Base-by-base conservation (phyloP, 2,329 filamentous ascomycete genomes). In the Ophiostoma montium region DNA sequence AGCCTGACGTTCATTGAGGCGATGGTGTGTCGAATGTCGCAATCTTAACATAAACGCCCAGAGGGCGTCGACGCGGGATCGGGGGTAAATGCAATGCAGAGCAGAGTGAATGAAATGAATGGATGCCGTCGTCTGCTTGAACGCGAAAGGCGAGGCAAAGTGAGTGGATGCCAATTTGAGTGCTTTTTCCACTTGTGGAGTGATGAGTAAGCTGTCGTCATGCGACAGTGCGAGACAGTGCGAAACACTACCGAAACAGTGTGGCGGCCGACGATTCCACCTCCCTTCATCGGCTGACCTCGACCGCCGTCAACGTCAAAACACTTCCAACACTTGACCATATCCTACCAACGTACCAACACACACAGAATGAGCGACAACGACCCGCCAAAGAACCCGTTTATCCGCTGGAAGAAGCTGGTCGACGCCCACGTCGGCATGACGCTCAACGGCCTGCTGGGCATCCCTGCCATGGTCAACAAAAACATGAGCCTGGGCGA, bases 391-490 rank as follows among this genome's bases (percentile, higher is more conserved):
- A 58, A 57, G 42, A 67, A 67, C 48, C 59, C 60, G n/a, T 68
- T 69, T 53, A 55, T 68, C 35, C 63, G 63, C 50, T 67, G 65
- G 57, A 68, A 65, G 55, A 62, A 67, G 49, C 61, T 64, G 50
- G 61, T 70, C 50, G 65, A 70, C 55, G 54, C 56, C 39, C 63
- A 61, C 49, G 57, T 70, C 51, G 59, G 61, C 35, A 58, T 62
- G 19, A 60, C 59, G 13, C 54, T 63, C 39, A 57, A 61, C 27
- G 53, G 58, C 18, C 44, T 62, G 19, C 53, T 62, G 31, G 57
- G 59, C 48, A 48, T 58, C 27, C 57, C 59, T 9, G 49, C 57
- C 13, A 56, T 58, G 10, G 56, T 61, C 18, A 55, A 57, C 27
- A 58, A 57, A 44, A 59, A 54, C 50, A 48, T 60, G 30, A 58